Evolutionary conservation across 2,329 filamentous ascomycete genomes (phyloP).

Genomic region (Tolypocladium endophyticum): DNA sequence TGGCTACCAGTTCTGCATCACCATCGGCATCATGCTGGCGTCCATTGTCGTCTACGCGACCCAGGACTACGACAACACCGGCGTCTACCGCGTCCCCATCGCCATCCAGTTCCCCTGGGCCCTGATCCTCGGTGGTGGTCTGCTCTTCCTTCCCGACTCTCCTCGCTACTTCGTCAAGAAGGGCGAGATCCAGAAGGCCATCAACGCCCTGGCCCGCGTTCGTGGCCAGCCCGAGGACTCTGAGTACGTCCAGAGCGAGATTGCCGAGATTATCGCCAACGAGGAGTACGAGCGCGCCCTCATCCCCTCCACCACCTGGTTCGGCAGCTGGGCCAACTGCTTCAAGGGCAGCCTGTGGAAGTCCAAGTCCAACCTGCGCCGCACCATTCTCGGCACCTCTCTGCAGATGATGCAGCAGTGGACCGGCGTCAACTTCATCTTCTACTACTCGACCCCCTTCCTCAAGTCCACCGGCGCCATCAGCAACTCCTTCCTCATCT

Average conservation of each 20-base stretch:
- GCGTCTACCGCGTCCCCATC: conserved; percentile 73
- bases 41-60: conserved; percentile 65
- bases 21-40: conserved; percentile 66
- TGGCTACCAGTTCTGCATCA: conserved; percentile 77
- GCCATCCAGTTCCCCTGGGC: conserved; percentile 73
- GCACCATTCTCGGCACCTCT: conserved; percentile 60
- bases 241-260: conserved; percentile 65
- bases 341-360: conserved; percentile 53
- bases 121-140: conserved; percentile 59
- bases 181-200: conserved; percentile 56
- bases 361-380: conserved; percentile 57
- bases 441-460: conserved; percentile 79
- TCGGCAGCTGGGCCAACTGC: conserved; percentile 58
- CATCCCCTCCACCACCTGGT: conserved; percentile 55
- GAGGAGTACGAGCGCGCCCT: conserved; percentile 70
- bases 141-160: conserved; percentile 72
- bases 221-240: conserved; percentile 66
- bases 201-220: conserved; percentile 51
- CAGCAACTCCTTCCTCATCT: conserved; percentile 69
- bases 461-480: conserved; percentile 71
- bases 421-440: conserved; percentile 91
- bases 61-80: conserved; percentile 48
- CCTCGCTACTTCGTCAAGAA: conserved; percentile 80
- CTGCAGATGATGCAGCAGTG: conserved; percentile 75
- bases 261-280: conserved; percentile 82